These are phyloP conservation scores for Cardamine chenopodiifolia DNA, from an alignment of 345 rosid genomes.

Conservation along the genomic window DNA sequence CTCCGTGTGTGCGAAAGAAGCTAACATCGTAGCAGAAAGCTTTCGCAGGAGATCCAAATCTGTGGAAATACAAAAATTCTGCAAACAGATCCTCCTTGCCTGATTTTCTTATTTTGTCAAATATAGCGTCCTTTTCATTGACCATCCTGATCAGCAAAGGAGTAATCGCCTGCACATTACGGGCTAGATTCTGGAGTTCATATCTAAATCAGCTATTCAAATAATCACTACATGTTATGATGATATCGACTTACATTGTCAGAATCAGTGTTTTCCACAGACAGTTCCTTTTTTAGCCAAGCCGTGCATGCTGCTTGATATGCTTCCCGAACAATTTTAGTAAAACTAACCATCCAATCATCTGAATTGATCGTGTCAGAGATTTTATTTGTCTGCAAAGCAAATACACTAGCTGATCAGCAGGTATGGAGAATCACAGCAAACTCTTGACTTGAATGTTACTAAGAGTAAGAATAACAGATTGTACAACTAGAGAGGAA, in stretches of 20 bases:
- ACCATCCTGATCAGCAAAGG: slow-evolving; percentile 65
- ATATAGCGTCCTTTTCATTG: slow-evolving; percentile 57
- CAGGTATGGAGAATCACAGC: slow-evolving; percentile 9
- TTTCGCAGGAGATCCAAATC: slow-evolving; percentile 61
- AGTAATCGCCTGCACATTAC: slow-evolving; percentile 53
- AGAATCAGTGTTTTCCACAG: slow-evolving; percentile 46
- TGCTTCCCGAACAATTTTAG: slow-evolving; percentile 54
- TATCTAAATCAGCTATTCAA: slow-evolving; percentile 11
- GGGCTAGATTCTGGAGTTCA: slow-evolving; percentile 18
- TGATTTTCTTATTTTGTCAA: slow-evolving; percentile 64
- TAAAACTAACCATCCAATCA: slow-evolving; percentile 56
- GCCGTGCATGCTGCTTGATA: slow-evolving; percentile 55
- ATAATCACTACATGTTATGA: slow-evolving; percentile 10
- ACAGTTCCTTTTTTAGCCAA: slow-evolving; percentile 71
- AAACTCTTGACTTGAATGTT: neutral
- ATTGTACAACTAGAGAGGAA: neutral
- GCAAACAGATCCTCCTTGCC: slow-evolving; percentile 89
- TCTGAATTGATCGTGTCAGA: slow-evolving; percentile 43
- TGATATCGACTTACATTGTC: slow-evolving; percentile 49
- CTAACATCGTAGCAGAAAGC: slow-evolving; percentile 53
- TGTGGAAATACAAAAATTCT: slow-evolving; percentile 66
- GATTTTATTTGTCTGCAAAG: slow-evolving; percentile 60
- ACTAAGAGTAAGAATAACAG: neutral
- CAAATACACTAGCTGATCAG: slow-evolving; percentile 25
- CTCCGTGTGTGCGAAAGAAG: slow-evolving; percentile 63